Evolutionary conservation across 139 green algal species (phyloP), one percentile per base, ranked within the genome.

Genomic region (Ulvella scutata): DNA sequence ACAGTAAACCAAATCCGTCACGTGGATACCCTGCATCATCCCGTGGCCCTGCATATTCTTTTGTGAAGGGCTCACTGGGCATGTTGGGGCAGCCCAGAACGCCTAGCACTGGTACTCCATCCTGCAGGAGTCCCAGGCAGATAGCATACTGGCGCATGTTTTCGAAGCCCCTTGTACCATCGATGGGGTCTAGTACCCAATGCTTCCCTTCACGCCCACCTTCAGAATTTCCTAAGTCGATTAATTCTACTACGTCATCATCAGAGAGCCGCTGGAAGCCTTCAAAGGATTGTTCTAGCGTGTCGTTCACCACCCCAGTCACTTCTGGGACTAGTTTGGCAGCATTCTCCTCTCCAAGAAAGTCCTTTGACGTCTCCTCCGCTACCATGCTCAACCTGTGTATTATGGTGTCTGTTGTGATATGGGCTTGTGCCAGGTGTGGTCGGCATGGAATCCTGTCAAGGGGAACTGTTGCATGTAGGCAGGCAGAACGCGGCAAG

Each of bases 41-140:
- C 28, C 74, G 76, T 72, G 81, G 43, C 4, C 77, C 73, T 29
- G 86, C 89, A 74, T 92, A 87, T 3, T 79, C 82, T 4, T 88
- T 82, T 26, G 31, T 75, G 4, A 96, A 81, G 34, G 74, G 33
- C 6, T 59, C 76, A 36, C 85, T 79, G 1, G 94, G 92, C 79
- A 98, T 80, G 85, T 98, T 98, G 73, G 94, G 94, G 82, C 94
- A 98, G 74, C 93, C 94, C 74, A 98, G 84, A 72, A 96, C 90
- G n/a, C 51, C 51, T 34, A 67, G 51, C 51, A 67, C 51, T 9
- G 51, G 51, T 74, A 92, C 36, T 7, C 88, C 90, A 2, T 88
- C 79, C 44, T 95, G 79, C 31, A 98, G 74, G 75, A 97, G 80
- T 59, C 90, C 94, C 10, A 98, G 85, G 77, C 91, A 96, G 20